Percentiles rank a stretch among this genome's conserved stretches.
Evolutionary conservation across 2,329 filamentous ascomycete species (phyloP).

Genomic region (Davidsoniella australis): DNA sequence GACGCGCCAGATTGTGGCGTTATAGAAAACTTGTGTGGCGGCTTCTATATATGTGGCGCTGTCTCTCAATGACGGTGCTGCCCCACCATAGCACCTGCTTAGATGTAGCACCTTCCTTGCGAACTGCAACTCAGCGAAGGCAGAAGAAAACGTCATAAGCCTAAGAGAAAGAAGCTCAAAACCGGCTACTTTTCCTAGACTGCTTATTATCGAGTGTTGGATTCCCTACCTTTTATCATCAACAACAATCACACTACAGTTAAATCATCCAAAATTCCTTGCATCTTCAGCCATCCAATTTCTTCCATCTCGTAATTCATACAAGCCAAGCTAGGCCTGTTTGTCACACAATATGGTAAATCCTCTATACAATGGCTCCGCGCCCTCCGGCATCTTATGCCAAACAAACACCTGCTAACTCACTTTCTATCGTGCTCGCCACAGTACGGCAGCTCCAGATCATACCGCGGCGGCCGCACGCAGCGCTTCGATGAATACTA

Average conservation of each 20-base stretch:
- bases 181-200: neutral
- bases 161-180: neutral
- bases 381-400: neutral
- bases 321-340: neutral
- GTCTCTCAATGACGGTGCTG: neutral
- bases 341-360: conserved; percentile 5
- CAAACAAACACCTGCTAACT: no score
- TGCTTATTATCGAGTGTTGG: neutral
- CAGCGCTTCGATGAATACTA: conserved; percentile 98
- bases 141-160: conserved; percentile 12
- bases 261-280: no score
- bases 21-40: conserved; percentile 1
- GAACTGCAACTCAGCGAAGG: conserved; percentile 4
- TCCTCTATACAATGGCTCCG: neutral
- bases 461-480: conserved; percentile 27
- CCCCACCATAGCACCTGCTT: conserved; percentile 1
- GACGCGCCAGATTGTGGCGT: conserved; percentile 9
- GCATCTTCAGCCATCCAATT: no score
- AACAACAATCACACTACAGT: no score
- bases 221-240: no score
- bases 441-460: conserved; percentile 16
- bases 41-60: conserved; percentile 1
- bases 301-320: no score
- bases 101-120: neutral
- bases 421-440: no score